phyloP scores from a whole-genome alignment of 495 filamentous ascomycete genomes.

The Pyrenopolyporus hunteri region DNA sequence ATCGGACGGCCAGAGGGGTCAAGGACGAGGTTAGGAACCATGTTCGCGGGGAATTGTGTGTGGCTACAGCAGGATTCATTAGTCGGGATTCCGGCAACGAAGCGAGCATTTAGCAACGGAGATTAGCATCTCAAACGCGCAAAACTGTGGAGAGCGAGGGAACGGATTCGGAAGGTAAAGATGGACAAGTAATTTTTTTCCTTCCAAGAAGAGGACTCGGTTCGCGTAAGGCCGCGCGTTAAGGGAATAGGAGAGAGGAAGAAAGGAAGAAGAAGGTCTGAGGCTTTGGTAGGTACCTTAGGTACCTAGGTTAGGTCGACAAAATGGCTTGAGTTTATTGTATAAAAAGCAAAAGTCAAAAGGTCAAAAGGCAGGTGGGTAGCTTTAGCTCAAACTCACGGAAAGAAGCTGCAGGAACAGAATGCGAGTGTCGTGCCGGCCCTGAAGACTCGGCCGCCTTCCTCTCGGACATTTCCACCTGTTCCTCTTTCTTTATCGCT shows the following conservation, averaged over 20 bases:
- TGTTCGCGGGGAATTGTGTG: constrained; percentile 67
- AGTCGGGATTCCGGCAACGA: constrained; percentile 35
- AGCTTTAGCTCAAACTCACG: constrained; percentile 48
- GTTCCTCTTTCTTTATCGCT: constrained; percentile 4
- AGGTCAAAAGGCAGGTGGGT: neutral
- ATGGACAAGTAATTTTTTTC: neutral
- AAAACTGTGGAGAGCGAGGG: neutral
- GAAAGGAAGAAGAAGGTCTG: constrained; percentile 6
- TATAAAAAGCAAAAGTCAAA: constrained; percentile 8
- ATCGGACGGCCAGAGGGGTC: constrained; percentile 74
- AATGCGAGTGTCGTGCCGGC: constrained; percentile 52
- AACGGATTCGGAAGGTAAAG: neutral
- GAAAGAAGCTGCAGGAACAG: constrained; percentile 55
- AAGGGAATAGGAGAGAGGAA: neutral
- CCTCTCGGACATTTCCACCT: constrained; percentile 44
- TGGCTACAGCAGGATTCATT: constrained; percentile 53
- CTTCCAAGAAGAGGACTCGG: neutral
- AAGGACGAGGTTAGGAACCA: constrained; percentile 90
- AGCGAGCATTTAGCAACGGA: constrained; percentile 24
- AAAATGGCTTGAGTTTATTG: constrained; percentile 12
- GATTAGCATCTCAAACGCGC: constrained; percentile 30
- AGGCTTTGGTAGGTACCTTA: too few relatives aligned
- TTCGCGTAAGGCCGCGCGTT: constrained; percentile 19
- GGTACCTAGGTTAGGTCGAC: constrained; percentile 32
- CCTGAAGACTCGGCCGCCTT: constrained; percentile 44